A percentile compares a stretch with the other conserved stretches of the same genome.
Conservation (phyloP, 306 rosid species). For the Clitoria ternatea region DNA sequence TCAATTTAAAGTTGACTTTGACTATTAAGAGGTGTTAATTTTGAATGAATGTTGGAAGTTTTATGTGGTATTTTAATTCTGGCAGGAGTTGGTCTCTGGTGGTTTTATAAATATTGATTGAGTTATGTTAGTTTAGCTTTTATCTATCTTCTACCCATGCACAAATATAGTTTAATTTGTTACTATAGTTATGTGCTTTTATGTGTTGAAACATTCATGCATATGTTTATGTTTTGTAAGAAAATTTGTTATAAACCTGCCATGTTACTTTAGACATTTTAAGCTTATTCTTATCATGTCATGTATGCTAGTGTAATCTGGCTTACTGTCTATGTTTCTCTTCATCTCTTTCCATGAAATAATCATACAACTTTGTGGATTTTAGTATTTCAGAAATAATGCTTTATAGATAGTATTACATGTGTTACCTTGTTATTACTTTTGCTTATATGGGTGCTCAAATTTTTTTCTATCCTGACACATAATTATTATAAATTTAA, state of each 20-base stretch:
- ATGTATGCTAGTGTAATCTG: background rate
- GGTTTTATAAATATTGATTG: background rate
- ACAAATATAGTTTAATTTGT: background rate
- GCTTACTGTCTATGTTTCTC: background rate
- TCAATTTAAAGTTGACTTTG: background rate
- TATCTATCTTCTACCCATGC: background rate
- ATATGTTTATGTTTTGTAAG: background rate
- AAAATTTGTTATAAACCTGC: background rate
- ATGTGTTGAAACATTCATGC: background rate
- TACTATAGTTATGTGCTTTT: too few species aligned
- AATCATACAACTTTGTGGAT: background rate
- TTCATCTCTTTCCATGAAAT: background rate
- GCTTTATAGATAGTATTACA: background rate
- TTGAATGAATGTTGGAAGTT: background rate
- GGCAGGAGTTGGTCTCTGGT: background rate
- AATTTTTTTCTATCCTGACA: background rate
- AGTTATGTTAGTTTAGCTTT: background rate
- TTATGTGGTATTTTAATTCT: background rate
- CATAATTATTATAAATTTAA: background rate
- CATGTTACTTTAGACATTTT: background rate
- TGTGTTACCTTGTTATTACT: background rate
- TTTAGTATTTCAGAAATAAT: background rate
- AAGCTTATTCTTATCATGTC: background rate
- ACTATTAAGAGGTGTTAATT: background rate
- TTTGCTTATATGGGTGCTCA: background rate